Base-by-base conservation (phyloP, 2,329 filamentous ascomycete genomes). In the Zymoseptoria ardabiliae region DNA sequence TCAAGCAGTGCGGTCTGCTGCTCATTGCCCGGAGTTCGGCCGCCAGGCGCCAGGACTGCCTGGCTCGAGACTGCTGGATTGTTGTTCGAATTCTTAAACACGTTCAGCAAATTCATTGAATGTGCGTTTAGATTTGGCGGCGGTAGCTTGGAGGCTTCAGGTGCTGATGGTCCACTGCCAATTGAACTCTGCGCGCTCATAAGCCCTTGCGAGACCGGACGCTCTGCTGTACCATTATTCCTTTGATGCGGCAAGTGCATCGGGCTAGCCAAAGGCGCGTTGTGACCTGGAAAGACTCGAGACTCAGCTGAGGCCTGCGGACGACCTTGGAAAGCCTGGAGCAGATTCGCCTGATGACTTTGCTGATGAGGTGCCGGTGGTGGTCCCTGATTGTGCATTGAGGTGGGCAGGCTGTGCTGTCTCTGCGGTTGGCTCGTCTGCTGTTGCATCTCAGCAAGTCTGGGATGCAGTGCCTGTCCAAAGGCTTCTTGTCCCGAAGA, bases 81-180 rank as follows among this genome's bases (percentile, higher is more conserved):
- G 41, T 28, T 53, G 28, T 20, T 52, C 6, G 49, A 21, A 25
- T 69, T 68, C 61, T 80, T 85, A 74, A 87, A 85, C 1, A 81
- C 77, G 65, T 81, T 82, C 54, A 87, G 72, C 35, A 87, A 70
- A n/a, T 78, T 77, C 59, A 82, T 75, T 1, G 82, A 78, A 69
- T 87, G 83, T 11, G 78, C 78, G 41, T 76, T 85, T 30, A 86
- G 77, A 62, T 80, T 82, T 6, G 83, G 82, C 48, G 80, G 76
- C 17, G 84, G 84, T 22, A 87, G 69, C 55, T 82, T 81, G 65
- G 83, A 71, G 4, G 84, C 81, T 35, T 81, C 77, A 1, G 84
- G 84, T 28, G 81, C 77, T 41, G 73, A 71, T 49, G 72, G 56
- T 59, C 72, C 73, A 74, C 21, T 73, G 67, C 48, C 64, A 69